Evolutionary conservation across 192 early-diverging fungal species (phyloP), one percentile per base, ranked within the genome.

Genomic region (Nowakowskiella sp.): DNA sequence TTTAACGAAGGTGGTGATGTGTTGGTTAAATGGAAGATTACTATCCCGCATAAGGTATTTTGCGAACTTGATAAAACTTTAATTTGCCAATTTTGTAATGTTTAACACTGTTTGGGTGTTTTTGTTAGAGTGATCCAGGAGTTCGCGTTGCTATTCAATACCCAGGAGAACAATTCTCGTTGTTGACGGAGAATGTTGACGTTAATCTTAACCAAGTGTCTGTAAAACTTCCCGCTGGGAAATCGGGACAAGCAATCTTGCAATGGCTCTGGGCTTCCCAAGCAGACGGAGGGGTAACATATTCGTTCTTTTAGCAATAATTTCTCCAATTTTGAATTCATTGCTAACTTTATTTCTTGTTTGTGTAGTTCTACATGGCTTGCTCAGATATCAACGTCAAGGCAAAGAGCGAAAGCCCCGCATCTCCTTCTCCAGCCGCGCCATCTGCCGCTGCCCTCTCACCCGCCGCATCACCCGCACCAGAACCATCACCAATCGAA

Each of bases 201-300:
- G 68, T 68, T n/a, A 32, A 50, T 27, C 4, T 31, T 9, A 6
- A 30, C 2, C 21, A 25, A 23, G 1, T 58, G 3, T 57, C 43
- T 8, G 47, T 73, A 10, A 57, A n/a, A 23, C 60, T 72, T 8
- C 70, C 70, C 10, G 48, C 50, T 16, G 70, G 55, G 4, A 61
- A 70, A 29, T 55, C 69, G 7, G 48, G 51, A 31, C 57, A 44
- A 29, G 70, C 70, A 26, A 64, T 72, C 8, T n/a, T 72, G 29
- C 56, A 62, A 32, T 72, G 71, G 71, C 29, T 71, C 54, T 72
- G 70, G 70, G 66, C 60, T 9, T 49, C 53, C 2, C 36, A 72
- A 30, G 64, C 55, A 42, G 70, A 72, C 52, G 68, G 68, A n/a
- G 70, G 70, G n/a, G n/a, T n/a, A n/a, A n/a, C n/a, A n/a, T n/a